Evolutionary conservation across 1,139 yeast genomes (phyloP), one percentile per base, ranked within the genome.

Genomic region (Taiozyma onychis): DNA sequence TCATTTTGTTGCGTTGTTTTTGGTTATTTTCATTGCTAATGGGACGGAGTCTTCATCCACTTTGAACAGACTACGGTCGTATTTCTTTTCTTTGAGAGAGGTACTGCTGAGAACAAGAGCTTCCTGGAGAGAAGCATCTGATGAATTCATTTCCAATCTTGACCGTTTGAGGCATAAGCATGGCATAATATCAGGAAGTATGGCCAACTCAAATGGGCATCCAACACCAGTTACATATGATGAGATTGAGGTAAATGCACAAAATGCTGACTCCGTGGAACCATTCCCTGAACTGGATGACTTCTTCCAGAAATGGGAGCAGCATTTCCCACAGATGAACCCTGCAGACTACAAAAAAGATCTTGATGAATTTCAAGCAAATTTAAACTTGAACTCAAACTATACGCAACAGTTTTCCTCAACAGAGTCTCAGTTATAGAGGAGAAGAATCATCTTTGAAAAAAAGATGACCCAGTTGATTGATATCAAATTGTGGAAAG

Each of bases 1-100:
- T 11, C 47, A 53, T 39, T 26, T 42, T 3, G 44, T 52, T 21
- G 43, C 52, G 7, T 21, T 48, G 11, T 24, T 45, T 6, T n/a
- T 50, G n/a, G 18, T 54, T 4, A 41, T 41, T 39, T 24, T 51
- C 4, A 21, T 51, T 11, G 39, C 47, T 2, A 22, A 21, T 34
- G 37, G 43, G 24, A 45, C 14, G 24, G 18, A 30, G 21, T 13
- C 46, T 24, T 16, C 35, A 44, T 3, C 46, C 16, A 39, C 18
- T 3, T 5, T 9, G 9, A 16, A 24, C 22, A 27, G 13, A 18
- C 28, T 26, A 10, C 2, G 18, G 22, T 14, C 37, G 3, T 6
- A 18, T 16, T 32, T 18, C 26, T 27, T 26, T 3, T 11, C 37
- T 39, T 18, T 41, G n/a, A 41, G 27, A n/a, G 37, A 18, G 28